Conservation (phyloP, 2,329 filamentous ascomycete genomes). For the Stemphylium vesicarium region DNA sequence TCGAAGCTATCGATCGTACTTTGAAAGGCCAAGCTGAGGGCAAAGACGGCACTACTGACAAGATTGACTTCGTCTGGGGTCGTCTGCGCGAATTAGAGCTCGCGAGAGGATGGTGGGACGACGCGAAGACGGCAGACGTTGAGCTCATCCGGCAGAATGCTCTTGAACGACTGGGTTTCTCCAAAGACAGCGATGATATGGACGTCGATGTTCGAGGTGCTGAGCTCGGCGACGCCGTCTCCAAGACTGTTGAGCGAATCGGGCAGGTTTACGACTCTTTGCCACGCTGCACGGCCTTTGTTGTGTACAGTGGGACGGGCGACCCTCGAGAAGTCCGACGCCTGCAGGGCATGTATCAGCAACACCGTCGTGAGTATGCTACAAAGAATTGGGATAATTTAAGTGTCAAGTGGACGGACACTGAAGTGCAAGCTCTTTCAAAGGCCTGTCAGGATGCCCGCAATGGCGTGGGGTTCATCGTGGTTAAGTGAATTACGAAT, state of each 20-base stretch:
- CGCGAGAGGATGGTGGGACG: slow-evolving; percentile 66
- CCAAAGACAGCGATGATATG: slow-evolving; percentile 20
- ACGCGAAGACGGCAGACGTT: slow-evolving; percentile 51
- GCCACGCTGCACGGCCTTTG: slow-evolving; percentile 65
- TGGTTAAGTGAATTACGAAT: slow-evolving; percentile 58
- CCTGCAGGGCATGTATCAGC: slow-evolving; percentile 62
- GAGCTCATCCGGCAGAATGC: slow-evolving; percentile 38
- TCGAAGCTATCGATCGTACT: slow-evolving; percentile 61
- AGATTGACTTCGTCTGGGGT: slow-evolving; percentile 69
- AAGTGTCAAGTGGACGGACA: slow-evolving; percentile 69
- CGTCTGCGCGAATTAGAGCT: slow-evolving; percentile 67
- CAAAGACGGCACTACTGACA: slow-evolving; percentile 55
- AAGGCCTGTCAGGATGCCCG: slow-evolving; percentile 63
- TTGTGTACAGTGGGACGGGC: slow-evolving; percentile 69
- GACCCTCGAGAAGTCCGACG: slow-evolving; percentile 64
- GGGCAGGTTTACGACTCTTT: slow-evolving; percentile 61
- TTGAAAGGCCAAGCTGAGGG: slow-evolving; percentile 55
- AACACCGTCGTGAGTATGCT: slow-evolving; percentile 63
- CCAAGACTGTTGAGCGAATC: slow-evolving; percentile 60
- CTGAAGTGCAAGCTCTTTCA: slow-evolving; percentile 65
- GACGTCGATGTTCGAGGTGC: slow-evolving; percentile 30
- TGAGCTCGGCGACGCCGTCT: slow-evolving; percentile 55
- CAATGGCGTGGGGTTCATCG: slow-evolving; percentile 64
- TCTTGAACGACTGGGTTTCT: slow-evolving; percentile 33
- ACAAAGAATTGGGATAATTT: slow-evolving; percentile 69